Conservation (phyloP, 805 yeast species). For the Candida odintsovae region DNA sequence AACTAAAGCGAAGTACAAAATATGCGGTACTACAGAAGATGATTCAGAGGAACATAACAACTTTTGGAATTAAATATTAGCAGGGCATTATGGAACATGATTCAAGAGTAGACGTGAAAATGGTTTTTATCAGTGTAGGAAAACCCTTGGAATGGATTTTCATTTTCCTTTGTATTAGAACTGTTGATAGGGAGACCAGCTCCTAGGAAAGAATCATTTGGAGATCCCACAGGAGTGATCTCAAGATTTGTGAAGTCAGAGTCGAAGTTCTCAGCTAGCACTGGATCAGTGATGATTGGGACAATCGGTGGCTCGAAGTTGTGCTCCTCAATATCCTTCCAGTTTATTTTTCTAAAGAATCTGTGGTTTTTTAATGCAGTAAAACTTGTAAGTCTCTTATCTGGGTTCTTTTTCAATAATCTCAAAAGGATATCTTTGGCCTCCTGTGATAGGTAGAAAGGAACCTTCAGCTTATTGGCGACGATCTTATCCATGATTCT, state of each 20-base stretch:
- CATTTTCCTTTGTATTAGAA: constrained; percentile 1
- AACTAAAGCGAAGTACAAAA: too few species aligned
- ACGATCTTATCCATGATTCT: constrained; percentile 70
- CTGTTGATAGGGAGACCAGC: constrained; percentile 10
- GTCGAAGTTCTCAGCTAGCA: constrained; percentile 80
- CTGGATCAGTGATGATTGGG: constrained; percentile 80
- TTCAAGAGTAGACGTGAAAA: constrained; percentile 17
- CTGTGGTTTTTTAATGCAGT: constrained; percentile 58
- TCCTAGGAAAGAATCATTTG: neutral
- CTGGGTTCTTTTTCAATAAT: constrained; percentile 63
- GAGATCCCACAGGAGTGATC: constrained; percentile 28
- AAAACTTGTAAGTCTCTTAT: constrained; percentile 54
- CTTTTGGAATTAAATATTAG: neutral
- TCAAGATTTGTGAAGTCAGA: constrained; percentile 70
- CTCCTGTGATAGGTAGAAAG: constrained; percentile 71
- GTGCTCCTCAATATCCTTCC: constrained; percentile 49
- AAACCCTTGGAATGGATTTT: constrained; percentile 36
- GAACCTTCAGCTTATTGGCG: constrained; percentile 60
- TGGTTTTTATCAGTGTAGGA: constrained; percentile 32
- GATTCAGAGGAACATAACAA: too few species aligned
- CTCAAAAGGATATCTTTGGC: constrained; percentile 71
- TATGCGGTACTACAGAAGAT: too few species aligned
- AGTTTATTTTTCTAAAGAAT: constrained; percentile 71
- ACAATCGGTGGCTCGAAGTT: constrained; percentile 64
- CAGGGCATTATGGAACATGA: neutral